Percentiles rank a stretch among this genome's conserved stretches.
phyloP scores from a whole-genome alignment of 2,329 filamentous ascomycete species.

The Trichothecium roseum region DNA sequence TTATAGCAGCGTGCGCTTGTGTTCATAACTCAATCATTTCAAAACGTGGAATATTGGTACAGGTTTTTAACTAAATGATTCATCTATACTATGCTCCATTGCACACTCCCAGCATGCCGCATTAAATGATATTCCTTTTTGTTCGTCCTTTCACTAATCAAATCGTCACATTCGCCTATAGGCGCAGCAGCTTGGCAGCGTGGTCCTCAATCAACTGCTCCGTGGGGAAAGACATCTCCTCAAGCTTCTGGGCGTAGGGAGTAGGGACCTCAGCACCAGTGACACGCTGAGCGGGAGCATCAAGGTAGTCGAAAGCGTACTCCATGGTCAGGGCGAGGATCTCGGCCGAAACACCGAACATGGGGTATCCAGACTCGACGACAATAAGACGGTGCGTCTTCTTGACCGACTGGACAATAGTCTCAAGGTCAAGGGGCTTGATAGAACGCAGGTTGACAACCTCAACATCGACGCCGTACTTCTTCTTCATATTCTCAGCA shows the following conservation, averaged over 20 bases:
- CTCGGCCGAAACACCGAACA: slow-evolving; percentile 86
- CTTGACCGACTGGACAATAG: slow-evolving; percentile 95
- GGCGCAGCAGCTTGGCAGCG: slow-evolving; percentile 76
- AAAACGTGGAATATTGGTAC: too few species aligned
- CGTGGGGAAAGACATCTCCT: slow-evolving; percentile 91
- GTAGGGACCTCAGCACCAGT: slow-evolving; percentile 97
- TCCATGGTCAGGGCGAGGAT: slow-evolving; percentile 93
- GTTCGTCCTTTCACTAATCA: not conserved
- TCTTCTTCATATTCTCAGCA: slow-evolving; percentile 86
- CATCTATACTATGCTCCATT: too few species aligned
- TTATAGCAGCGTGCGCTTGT: too few species aligned
- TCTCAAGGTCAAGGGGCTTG: slow-evolving; percentile 92
- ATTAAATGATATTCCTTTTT: not conserved
- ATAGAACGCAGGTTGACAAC: slow-evolving; percentile 97
- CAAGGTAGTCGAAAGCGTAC: slow-evolving; percentile 96
- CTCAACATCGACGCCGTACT: slow-evolving; percentile 91
- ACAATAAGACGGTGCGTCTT: slow-evolving; percentile 89
- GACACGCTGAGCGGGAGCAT: slow-evolving; percentile 85
- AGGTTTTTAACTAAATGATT: too few species aligned
- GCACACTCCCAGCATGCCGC: not conserved
- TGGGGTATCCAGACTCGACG: slow-evolving; percentile 93
- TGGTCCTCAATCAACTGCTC: slow-evolving; percentile 81
- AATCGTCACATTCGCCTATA: slow-evolving; percentile 37
- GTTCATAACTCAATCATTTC: too few species aligned
- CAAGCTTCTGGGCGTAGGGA: slow-evolving; percentile 84